Evolutionary conservation across 176 grass and related monocot genomes (phyloP), one percentile per base, ranked within the genome.

Genomic region (Pharus latifolius): DNA sequence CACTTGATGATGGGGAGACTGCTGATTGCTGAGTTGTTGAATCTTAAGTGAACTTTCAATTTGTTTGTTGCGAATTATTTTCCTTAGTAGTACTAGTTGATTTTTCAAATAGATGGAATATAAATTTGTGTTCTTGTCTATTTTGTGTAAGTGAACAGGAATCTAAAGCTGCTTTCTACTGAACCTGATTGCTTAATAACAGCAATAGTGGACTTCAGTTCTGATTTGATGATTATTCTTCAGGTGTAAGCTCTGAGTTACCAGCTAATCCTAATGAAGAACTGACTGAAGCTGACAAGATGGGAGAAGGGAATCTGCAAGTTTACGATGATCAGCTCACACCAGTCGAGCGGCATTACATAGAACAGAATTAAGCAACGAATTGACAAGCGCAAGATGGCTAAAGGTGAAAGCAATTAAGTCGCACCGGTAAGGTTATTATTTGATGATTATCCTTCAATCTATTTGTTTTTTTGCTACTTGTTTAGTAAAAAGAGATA

Each of bases 341-440:
- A 12, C 77, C 83, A 20, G 77, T 77, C 6, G 83, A 81, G 48
- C 80, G 56, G 44, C 55, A 77, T 54, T 81, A 86, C 23, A 34
- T 86, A 3, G 83, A 86, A 47, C 77, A 86, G 72, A n/a, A n/a
- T n/a, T n/a, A 86, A 62, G 48, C 63, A 77, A 47, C 75, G 35
- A 54, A 86, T 86, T 22, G 58, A 81, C 4, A 44, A n/a, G 45
- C 78, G 17, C 18, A 79, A 34, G 44, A 16, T 77, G 56, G 72
- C 83, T 0, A 86, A 86, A n/a, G n/a, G n/a, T n/a, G 40, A 86
- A 55, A 1, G 46, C 83, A 20, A 73, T 69, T 54, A 85, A 85
- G 45, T 85, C 83, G 4, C 76, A 80, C 25, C 61, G 76, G 9
- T n/a, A n/a, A n/a, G n/a, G n/a, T n/a, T n/a, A n/a, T n/a, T n/a